Percentiles rank a stretch among this genome's conserved stretches.
Evolutionary conservation across 768 basidiomycete genomes (phyloP).

Genomic region (Mycena rosella): DNA sequence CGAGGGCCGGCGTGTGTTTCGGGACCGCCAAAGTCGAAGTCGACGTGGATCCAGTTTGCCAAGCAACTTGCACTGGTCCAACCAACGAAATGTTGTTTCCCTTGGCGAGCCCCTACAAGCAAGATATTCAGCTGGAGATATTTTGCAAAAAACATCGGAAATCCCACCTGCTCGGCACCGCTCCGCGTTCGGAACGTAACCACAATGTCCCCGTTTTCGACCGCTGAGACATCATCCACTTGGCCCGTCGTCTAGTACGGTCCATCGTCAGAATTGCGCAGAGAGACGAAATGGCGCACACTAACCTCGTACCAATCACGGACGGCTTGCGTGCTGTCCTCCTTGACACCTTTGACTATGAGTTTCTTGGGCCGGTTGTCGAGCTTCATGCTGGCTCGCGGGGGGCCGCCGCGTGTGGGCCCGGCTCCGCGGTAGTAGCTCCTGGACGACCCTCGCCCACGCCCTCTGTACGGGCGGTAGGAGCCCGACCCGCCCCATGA

Average conservation of each 20-base stretch:
- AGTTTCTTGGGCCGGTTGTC: constrained; percentile 91
- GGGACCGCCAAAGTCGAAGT: constrained; percentile 38
- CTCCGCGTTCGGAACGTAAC: constrained; percentile 79
- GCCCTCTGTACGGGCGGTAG: constrained; percentile 78
- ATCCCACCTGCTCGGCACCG: constrained; percentile 79
- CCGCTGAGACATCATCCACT: constrained; percentile 71
- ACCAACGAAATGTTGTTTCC: constrained; percentile 75
- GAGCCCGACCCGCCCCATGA: constrained; percentile 51
- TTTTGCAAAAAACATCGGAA: neutral
- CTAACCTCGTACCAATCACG: constrained; percentile 88
- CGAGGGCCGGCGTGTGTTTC: constrained; percentile 27
- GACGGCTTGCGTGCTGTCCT: constrained; percentile 67
- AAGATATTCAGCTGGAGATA: constrained; percentile 27
- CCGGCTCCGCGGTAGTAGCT: constrained; percentile 71
- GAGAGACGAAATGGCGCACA: constrained; percentile 22
- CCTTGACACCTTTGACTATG: constrained; percentile 74
- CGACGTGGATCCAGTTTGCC: constrained; percentile 61
- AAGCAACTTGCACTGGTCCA: constrained; percentile 75
- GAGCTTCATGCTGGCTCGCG: constrained; percentile 85
- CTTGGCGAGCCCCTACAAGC: constrained; percentile 75
- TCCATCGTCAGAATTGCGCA: constrained; percentile 23
- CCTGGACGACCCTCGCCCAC: constrained; percentile 68
- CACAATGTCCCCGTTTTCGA: constrained; percentile 69
- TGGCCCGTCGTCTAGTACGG: constrained; percentile 73
- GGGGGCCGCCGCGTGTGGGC: constrained; percentile 71